phyloP scores from a whole-genome alignment of 2,329 filamentous ascomycete species.

The Cercospora nicotianae region DNA sequence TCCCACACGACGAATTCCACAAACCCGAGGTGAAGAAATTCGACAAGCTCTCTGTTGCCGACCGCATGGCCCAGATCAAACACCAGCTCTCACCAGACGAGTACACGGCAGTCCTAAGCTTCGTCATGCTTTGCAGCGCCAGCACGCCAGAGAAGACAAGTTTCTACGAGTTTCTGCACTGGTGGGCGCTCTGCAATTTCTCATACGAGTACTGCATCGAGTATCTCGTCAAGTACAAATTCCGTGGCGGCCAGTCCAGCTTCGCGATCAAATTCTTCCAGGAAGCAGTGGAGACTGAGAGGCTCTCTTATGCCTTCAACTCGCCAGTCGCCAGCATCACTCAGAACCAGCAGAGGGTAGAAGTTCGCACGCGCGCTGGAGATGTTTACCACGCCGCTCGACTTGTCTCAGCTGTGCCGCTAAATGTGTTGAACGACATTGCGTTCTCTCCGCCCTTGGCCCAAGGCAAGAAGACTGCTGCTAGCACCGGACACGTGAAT shows the following conservation, averaged over 20 bases:
- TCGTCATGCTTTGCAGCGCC: neutral
- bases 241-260: neutral
- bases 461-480: neutral
- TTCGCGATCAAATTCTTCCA: neutral
- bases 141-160: neutral
- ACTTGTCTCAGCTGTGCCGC: neutral
- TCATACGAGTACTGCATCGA: neutral
- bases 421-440: neutral
- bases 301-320: neutral
- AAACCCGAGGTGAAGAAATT: neutral
- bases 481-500: neutral
- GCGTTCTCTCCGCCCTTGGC: neutral
- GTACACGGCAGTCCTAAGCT: neutral
- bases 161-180: neutral
- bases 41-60: neutral
- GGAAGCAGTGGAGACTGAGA: neutral
- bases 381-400: neutral
- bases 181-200: neutral
- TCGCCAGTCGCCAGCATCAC: neutral
- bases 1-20: neutral
- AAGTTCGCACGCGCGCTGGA: neutral
- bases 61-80: neutral
- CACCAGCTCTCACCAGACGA: neutral
- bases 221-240: neutral
- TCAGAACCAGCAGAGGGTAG: neutral